Conservation (phyloP, 768 basidiomycete species). For the Exsudoporus frostii region DNA sequence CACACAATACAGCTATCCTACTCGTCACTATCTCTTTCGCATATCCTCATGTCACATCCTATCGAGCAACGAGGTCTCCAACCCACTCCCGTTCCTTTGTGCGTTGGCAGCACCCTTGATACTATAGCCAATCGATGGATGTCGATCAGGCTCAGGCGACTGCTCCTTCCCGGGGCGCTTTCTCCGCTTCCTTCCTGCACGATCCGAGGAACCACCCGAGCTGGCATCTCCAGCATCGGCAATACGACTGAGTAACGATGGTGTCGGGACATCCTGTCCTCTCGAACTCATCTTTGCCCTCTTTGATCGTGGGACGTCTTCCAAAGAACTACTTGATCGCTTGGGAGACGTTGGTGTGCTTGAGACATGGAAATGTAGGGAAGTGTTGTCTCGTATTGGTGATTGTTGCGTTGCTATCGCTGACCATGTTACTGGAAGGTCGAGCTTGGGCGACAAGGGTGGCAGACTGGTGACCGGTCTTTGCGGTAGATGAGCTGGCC, state of each 20-base stretch:
- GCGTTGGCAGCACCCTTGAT: constrained; percentile 53
- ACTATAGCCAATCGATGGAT: constrained; percentile 43
- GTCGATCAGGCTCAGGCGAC: constrained; percentile 31
- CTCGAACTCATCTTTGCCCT: constrained; percentile 24
- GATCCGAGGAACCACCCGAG: constrained; percentile 18
- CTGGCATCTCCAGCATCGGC: constrained; percentile 21
- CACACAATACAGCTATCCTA: constrained; percentile 21
- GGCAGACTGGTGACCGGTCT: constrained; percentile 14
- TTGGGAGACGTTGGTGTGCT: constrained; percentile 21
- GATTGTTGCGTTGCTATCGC: constrained; percentile 8
- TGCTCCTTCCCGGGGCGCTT: constrained; percentile 20
- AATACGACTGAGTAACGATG: constrained; percentile 46
- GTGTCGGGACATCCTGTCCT: constrained; percentile 30
- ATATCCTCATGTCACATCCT: constrained; percentile 30
- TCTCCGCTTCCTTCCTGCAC: constrained; percentile 15
- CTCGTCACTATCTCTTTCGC: constrained; percentile 27
- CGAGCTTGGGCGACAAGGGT: constrained; percentile 12
- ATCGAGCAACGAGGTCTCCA: constrained; percentile 32
- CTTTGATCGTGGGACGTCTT: constrained; percentile 36
- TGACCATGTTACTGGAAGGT: constrained; percentile 14
- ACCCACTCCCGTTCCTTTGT: constrained; percentile 17
- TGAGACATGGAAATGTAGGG: constrained; percentile 2
- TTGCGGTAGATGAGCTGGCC: constrained; percentile 29
- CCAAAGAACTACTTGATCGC: constrained; percentile 25
- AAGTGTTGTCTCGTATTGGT: constrained; percentile 11